phyloP scores from a whole-genome alignment of 768 basidiomycete species.

The Pholiota conissans region DNA sequence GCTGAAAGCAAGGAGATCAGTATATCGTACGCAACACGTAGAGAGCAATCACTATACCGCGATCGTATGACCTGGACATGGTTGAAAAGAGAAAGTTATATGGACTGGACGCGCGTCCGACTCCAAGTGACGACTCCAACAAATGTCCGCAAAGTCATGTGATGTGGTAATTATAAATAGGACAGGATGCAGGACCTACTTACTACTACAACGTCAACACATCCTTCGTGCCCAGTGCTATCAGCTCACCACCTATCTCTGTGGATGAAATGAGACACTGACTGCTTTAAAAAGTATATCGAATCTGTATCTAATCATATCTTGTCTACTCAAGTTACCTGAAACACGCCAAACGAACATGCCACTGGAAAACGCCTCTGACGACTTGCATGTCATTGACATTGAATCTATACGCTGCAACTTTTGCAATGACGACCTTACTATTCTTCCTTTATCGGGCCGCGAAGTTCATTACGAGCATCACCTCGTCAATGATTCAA shows the following conservation, averaged over 20 bases:
- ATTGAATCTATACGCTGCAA: constrained; percentile 39
- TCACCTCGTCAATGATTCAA: constrained; percentile 37
- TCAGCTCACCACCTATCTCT: no score
- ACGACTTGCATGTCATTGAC: not conserved
- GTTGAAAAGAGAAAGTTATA: constrained; percentile 23
- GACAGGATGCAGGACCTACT: no score
- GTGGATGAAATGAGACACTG: no score
- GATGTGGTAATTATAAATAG: constrained; percentile 6
- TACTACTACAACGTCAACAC: no score
- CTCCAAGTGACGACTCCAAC: no score
- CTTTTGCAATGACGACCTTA: constrained; percentile 48
- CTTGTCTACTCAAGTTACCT: not conserved
- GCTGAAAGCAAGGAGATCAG: constrained; percentile 44
- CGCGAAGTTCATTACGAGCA: constrained; percentile 56
- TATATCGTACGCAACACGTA: not conserved
- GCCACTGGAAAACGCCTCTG: not conserved
- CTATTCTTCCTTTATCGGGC: constrained; percentile 31
- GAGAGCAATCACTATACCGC: constrained; percentile 54
- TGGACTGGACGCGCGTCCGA: constrained; percentile 50
- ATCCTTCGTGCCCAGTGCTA: no score
- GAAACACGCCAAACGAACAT: not conserved
- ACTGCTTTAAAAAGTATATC: no score
- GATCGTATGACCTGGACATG: constrained; percentile 97
- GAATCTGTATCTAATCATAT: not conserved
- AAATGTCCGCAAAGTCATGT: constrained; percentile 23